Conservation (phyloP, 2,329 filamentous ascomycete species). For the Fusarium keratoplasticum region DNA sequence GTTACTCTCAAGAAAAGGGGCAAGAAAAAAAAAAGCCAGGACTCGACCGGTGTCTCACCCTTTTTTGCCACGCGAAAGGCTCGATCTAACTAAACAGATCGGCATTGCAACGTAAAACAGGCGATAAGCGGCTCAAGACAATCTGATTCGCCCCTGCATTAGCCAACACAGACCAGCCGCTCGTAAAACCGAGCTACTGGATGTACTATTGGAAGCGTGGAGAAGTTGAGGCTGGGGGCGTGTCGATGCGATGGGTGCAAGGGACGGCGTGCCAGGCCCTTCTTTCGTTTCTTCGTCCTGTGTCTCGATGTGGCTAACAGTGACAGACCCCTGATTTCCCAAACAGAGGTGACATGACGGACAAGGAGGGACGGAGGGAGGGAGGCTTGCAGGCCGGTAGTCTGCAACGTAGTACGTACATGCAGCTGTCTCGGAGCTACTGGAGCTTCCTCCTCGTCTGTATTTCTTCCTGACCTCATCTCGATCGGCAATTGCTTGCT, state of each 20-base stretch:
- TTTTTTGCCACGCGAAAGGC: not conserved
- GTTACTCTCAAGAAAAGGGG: not conserved
- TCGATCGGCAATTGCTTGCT: not conserved
- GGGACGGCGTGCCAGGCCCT: not conserved
- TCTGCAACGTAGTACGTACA: conserved; percentile 1
- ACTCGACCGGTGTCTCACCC: not conserved
- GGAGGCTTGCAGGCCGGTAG: not conserved
- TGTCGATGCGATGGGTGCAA: not conserved
- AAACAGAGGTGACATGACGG: not conserved
- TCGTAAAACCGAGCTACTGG: not conserved
- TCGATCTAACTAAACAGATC: not conserved
- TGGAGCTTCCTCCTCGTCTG: not conserved
- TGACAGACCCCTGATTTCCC: not conserved
- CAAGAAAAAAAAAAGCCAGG: not conserved
- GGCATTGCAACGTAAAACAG: not conserved
- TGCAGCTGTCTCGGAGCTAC: not conserved
- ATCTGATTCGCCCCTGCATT: not conserved
- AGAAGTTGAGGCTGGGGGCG: not conserved
- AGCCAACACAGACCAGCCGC: not conserved
- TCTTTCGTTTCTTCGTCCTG: not conserved
- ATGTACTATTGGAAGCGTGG: not conserved
- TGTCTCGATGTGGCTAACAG: not conserved
- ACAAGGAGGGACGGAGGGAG: not conserved
- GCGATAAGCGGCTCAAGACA: not conserved
- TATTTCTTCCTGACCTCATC: not conserved